Percentiles rank a stretch among this genome's conserved stretches.
Evolutionary conservation across 1,284 basidiomycete genomes (phyloP).

Genomic region (Rhizoctonia solani): DNA sequence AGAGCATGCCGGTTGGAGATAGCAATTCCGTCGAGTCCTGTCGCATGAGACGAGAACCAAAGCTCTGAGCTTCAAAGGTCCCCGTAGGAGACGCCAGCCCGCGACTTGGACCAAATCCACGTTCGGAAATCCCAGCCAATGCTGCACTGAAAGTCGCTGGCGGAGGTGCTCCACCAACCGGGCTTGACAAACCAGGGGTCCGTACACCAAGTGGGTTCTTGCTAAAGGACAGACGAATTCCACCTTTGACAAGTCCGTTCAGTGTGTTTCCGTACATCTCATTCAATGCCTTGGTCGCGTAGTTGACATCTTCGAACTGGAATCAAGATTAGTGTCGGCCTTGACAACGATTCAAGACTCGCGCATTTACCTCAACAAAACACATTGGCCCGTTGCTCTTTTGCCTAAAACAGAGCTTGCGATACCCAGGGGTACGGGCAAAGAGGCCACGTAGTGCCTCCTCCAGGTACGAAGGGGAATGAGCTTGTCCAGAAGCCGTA

Average conservation of each 20-base stretch:
- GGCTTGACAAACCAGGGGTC: slow-evolving; percentile 37
- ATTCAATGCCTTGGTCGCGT: slow-evolving; percentile 82
- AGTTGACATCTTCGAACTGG: slow-evolving; percentile 88
- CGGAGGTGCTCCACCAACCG: slow-evolving; percentile 25
- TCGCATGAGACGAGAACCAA: slow-evolving; percentile 27
- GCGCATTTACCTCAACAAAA: slow-evolving; percentile 78
- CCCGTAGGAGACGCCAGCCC: slow-evolving; percentile 9
- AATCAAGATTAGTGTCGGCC: slow-evolving; percentile 2
- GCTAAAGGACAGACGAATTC: slow-evolving; percentile 94
- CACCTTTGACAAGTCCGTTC: slow-evolving; percentile 88
- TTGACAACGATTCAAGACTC: slow-evolving; percentile 9
- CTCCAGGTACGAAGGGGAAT: slow-evolving; percentile 79
- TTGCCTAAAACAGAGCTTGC: slow-evolving; percentile 90
- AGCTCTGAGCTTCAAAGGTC: slow-evolving; percentile 2
- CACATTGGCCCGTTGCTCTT: slow-evolving; percentile 98
- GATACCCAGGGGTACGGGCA: slow-evolving; percentile 76
- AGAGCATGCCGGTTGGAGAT: slow-evolving; percentile 28
- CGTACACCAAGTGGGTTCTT: slow-evolving; percentile 82
- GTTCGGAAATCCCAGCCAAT: slow-evolving; percentile 35
- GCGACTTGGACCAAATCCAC: slow-evolving; percentile 9
- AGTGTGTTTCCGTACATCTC: slow-evolving; percentile 92
- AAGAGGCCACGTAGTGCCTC: slow-evolving; percentile 84
- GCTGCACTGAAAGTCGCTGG: slow-evolving; percentile 34
- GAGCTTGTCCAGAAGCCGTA: slow-evolving; percentile 62
- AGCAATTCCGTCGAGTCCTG: slow-evolving; percentile 23